Conservation (phyloP, 1,139 yeast species). For the Saccharomyces hybrid region DNA sequence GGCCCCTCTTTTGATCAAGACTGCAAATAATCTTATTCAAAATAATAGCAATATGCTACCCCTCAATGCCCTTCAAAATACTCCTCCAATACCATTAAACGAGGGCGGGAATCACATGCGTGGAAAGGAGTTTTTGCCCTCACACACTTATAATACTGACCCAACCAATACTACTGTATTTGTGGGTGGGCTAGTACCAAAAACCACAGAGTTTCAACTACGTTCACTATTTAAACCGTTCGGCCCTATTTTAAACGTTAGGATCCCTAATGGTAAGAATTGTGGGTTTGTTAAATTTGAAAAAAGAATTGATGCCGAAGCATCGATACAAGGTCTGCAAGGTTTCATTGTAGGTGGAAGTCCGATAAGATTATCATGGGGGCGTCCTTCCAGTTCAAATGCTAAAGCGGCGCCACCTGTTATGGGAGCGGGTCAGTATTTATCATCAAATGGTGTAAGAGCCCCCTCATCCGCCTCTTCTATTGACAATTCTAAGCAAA, state of each 20-base stretch:
- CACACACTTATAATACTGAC: conserved; percentile 39
- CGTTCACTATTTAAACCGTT: conserved; percentile 71
- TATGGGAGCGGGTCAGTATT: conserved; percentile 1
- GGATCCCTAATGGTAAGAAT: conserved; percentile 86
- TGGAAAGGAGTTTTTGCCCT: not conserved
- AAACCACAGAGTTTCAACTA: conserved; percentile 72
- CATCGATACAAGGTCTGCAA: conserved; percentile 86
- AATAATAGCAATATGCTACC: not conserved
- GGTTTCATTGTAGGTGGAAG: conserved; percentile 86
- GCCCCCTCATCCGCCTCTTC: not conserved
- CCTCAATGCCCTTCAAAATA: not conserved
- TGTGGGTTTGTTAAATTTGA: conserved; percentile 89
- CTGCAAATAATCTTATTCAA: conserved; percentile 13
- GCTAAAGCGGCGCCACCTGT: conserved; percentile 10
- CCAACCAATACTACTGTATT: conserved; percentile 90
- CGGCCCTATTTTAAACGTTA: conserved; percentile 78
- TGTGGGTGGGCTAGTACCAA: conserved; percentile 79
- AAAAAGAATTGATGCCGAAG: conserved; percentile 76
- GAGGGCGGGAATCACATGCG: not conserved
- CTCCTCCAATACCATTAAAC: not conserved
- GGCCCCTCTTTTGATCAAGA: conserved; percentile 11
- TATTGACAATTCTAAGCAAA: conserved; percentile 5
- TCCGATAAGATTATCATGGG: conserved; percentile 85
- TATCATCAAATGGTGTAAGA: not conserved
- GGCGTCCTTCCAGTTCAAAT: conserved; percentile 38